Evolutionary conservation across 306 rosid species (phyloP), one percentile per base, ranked within the genome.

Genomic region (Oemleria cerasiformis): DNA sequence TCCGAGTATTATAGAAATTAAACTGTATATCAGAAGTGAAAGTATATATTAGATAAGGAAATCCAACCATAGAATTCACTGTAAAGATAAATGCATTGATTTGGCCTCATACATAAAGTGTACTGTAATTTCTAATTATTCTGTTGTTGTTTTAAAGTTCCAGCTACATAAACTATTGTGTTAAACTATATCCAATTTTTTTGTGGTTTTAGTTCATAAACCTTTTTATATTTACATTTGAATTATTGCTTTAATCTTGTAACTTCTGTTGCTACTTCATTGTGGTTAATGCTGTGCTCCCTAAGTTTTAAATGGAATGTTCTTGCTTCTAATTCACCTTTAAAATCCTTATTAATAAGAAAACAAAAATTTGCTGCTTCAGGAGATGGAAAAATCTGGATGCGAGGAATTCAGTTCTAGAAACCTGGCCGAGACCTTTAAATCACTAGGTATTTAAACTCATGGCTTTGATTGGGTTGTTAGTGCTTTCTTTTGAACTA

Each of bases 331-430:
- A 8, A 38, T 36, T 55, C 25, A 19, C 53, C 12, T 20, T 6
- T 20, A 20, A 49, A 54, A 65, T 19, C n/a, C 40, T 67, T 68
- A 43, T 50, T 81, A 70, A 79, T 75, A 43, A 74, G 77, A 59
- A 65, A 19, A 63, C 45, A 7, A 9, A 78, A 40, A 55, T 76
- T 67, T 87, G 78, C 59, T 60, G 16, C 80, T 64, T 62, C 83
- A 93, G 98, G 98, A 93, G 74, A 84, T 93, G 97, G 96, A 87
- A 81, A 83, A 67, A 84, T 86, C 94, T 19, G 89, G 90, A 62
- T 84, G 83, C 70, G 71, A 13, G 69, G 88, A 72, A 68, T 80
- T 84, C 70, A 79, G 70, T 82, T 45, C 81, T 64, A 82, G 72
- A 80, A 84, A 77, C 78, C 80, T 93, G 84, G 92, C 98, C 13